Conservation (phyloP, 306 rosid genomes). For the Corylus heterophylla region DNA sequence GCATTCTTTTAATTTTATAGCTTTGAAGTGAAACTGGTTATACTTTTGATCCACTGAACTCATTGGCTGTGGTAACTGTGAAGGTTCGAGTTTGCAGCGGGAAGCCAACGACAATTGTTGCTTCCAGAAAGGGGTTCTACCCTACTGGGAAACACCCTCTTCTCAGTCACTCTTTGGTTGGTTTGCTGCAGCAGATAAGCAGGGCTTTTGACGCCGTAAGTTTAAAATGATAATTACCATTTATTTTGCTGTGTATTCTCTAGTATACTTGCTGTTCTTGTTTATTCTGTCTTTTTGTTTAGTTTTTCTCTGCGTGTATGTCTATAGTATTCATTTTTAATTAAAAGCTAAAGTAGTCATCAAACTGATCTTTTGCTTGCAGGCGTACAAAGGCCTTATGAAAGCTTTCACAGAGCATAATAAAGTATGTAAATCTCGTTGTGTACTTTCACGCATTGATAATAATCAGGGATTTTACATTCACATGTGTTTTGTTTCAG, state of each 20-base stretch:
- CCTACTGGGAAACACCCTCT: conserved; percentile 90
- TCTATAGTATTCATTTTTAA: not conserved
- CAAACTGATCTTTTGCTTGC: conserved; percentile 33
- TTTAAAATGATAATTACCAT: conserved; percentile 12
- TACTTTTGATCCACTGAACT: not conserved
- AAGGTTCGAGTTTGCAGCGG: conserved; percentile 94
- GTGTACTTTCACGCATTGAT: not conserved
- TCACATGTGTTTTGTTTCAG: conserved; percentile 50
- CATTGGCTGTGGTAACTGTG: conserved; percentile 9
- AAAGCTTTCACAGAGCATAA: conserved; percentile 90
- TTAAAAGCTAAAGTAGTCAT: not conserved
- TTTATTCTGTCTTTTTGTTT: not conserved
- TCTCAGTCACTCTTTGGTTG: conserved; percentile 67
- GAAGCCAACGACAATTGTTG: conserved; percentile 84
- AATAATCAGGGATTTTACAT: conserved; percentile 24
- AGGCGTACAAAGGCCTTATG: conserved; percentile 88
- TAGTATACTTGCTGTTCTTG: not conserved
- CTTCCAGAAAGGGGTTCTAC: conserved; percentile 83
- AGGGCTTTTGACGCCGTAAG: conserved; percentile 88
- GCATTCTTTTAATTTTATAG: not conserved
- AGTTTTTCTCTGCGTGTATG: not conserved
- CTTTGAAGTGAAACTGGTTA: not conserved
- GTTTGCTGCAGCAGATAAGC: conserved; percentile 89
- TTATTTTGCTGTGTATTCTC: not conserved
- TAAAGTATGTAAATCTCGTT: conserved; percentile 54